Base-by-base conservation (phyloP, 2,329 filamentous ascomycete genomes). In the Neopestalotiopsis sp. region DNA sequence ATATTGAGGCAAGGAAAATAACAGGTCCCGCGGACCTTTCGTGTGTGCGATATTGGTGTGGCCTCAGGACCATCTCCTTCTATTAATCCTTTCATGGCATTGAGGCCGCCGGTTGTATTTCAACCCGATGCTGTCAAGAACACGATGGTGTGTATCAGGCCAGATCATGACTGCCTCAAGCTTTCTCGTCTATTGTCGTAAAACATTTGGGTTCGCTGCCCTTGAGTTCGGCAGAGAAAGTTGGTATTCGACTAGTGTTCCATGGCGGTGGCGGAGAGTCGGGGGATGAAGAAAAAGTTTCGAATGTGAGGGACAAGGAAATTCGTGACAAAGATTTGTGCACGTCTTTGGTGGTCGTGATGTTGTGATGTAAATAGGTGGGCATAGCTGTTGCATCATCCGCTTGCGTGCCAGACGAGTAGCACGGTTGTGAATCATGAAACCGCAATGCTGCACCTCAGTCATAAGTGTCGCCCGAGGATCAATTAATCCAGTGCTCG, bases 31-130 rank as follows among this genome's bases (percentile, higher is more conserved):
- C n/a, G 28, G 40, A 20, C 40, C 42, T 38, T 64, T 38, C 34
- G 61, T 64, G 45, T 64, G 61, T 64, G 61, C 61, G 61, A 49
- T 64, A 24, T 45, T 64, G 34, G 20, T 64, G 40, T 42, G 40
- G 45, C 45, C 45, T 20, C 45, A 20, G 45, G 45, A 53, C 45
- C 45, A 53, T 53, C 20, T 20, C 45, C 45, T 53, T 53, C 45
- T 53, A 53, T 53, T 53, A 17, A 53, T 53, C 45, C 45, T 53
- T 53, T 53, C 45, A 20, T 53, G n/a, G n/a, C 45, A n/a, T 53
- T 53, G 20, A 53, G 6, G 17, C n/a, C 17, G 34, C 20, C n/a
- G 45, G 45, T 53, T 20, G 45, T 24, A 17, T 6, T n/a, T 7
- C 7, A 20, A 20, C 45, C n/a, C 45, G 42, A 20, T 53, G 45